Evolutionary conservation across 306 rosid species (phyloP).

Genomic region (Gynostemma pentaphyllum): DNA sequence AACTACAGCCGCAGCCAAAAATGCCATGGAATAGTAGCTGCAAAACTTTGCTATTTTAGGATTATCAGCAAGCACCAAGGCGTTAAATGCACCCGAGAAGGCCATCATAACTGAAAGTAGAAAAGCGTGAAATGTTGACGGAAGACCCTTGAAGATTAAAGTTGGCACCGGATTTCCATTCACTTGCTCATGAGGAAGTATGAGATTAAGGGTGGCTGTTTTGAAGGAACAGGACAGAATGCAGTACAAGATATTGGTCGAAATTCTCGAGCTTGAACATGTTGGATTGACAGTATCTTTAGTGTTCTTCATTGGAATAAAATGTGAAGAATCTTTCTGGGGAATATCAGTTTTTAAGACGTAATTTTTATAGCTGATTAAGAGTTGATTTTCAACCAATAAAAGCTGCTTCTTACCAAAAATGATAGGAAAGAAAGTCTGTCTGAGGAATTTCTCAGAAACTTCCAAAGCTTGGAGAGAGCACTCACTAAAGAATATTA

Average conservation of each 20-base stretch:
- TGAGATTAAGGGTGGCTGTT: slow-evolving; percentile 2
- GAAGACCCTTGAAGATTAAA: slow-evolving; percentile 6
- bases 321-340: neutral
- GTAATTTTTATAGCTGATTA: neutral
- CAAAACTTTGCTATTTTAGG: slow-evolving; percentile 2
- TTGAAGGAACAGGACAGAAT: slow-evolving; percentile 1
- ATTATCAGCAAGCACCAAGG: slow-evolving; percentile 6
- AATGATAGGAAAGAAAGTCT: neutral
- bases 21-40: slow-evolving; percentile 1
- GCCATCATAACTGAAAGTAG: slow-evolving; percentile 1
- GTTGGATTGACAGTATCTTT: neutral
- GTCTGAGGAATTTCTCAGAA: neutral
- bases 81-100: slow-evolving; percentile 3
- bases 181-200: slow-evolving; percentile 8
- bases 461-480: no score
- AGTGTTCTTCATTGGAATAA: neutral
- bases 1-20: neutral
- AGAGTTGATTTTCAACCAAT: neutral
- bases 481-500: no score
- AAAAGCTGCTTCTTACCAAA: neutral
- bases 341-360: neutral
- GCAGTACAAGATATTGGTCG: neutral
- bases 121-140: slow-evolving; percentile 6
- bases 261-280: neutral
- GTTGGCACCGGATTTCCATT: slow-evolving; percentile 9